Percentiles rank a stretch among this genome's conserved stretches.
Evolutionary conservation across 768 basidiomycete species (phyloP).

Genomic region (Cantharellus anzutake): DNA sequence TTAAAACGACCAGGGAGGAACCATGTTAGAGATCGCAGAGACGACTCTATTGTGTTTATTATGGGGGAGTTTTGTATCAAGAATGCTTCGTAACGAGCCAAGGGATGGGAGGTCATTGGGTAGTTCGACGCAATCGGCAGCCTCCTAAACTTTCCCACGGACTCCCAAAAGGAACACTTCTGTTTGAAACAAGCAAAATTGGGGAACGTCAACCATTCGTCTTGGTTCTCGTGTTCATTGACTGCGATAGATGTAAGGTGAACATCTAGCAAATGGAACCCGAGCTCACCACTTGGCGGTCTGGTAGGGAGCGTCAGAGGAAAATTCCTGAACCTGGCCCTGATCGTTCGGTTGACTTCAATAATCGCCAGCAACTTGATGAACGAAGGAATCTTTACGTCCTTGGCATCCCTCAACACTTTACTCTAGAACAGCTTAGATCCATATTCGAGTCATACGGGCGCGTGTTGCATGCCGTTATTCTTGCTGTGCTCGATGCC

Average conservation of each 20-base stretch:
- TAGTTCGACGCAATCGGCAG: not conserved
- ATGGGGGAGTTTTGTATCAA: conserved; percentile 62
- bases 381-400: conserved; percentile 65
- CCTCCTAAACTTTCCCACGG: no score
- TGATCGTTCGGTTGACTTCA: not conserved
- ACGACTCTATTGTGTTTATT: conserved; percentile 45
- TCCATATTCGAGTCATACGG: conserved; percentile 43
- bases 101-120: conserved; percentile 3
- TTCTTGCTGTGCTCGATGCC: conserved; percentile 68
- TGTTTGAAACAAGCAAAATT: no score
- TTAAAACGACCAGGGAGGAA: conserved; percentile 91
- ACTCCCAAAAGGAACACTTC: no score
- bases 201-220: no score
- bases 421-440: conserved; percentile 56
- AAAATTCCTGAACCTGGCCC: not conserved
- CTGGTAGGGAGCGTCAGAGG: not conserved
- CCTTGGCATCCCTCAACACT: conserved; percentile 62
- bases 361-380: conserved; percentile 22
- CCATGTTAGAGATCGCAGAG: conserved; percentile 82
- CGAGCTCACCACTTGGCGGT: no score
- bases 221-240: no score
- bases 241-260: no score
- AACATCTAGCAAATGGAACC: no score
- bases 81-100: conserved; percentile 53
- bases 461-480: conserved; percentile 54